Percentiles rank a stretch among this genome's conserved stretches.
These are phyloP conservation scores for Acacia concinna DNA, from an alignment of 331 rosid genomes.

Conservation along the genomic window DNA sequence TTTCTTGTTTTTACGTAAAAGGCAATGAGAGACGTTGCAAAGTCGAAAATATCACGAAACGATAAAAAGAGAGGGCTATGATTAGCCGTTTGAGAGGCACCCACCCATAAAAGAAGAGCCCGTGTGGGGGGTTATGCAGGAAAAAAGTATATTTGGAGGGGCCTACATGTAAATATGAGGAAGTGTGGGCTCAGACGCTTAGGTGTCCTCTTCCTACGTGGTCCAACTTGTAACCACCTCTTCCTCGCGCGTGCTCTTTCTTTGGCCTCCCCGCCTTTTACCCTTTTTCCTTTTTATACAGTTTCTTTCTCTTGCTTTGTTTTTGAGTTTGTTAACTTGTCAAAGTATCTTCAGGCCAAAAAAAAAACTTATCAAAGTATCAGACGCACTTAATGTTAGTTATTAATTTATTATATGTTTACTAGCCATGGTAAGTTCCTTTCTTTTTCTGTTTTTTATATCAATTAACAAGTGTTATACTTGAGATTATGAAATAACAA, in stretches of 20 bases:
- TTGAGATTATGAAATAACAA: too few relatives aligned
- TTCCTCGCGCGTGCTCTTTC: not conserved
- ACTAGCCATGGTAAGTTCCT: too few relatives aligned
- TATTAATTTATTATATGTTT: too few relatives aligned
- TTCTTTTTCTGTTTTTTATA: too few relatives aligned
- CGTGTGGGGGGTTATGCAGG: not conserved
- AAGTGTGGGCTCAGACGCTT: not conserved
- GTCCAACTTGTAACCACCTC: not conserved
- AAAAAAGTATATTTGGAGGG: not conserved
- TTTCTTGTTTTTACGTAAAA: too few relatives aligned
- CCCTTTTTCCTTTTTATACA: not conserved
- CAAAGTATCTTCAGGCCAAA: too few relatives aligned
- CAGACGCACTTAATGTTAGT: too few relatives aligned
- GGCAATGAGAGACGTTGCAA: not conserved
- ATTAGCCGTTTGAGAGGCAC: conserved; percentile 8
- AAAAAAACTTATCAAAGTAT: too few relatives aligned
- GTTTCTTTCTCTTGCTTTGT: not conserved
- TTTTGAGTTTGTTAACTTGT: not conserved
- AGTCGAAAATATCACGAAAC: not conserved
- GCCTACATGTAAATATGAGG: not conserved
- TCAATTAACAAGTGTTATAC: too few relatives aligned
- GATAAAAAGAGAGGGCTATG: not conserved
- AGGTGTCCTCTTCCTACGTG: not conserved
- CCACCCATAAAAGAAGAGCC: not conserved
- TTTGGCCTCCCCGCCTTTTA: not conserved